Evolutionary conservation across 352 stramenopile genomes (phyloP), one percentile per base, ranked within the genome.

Genomic region (Thalassiosira hispida): DNA sequence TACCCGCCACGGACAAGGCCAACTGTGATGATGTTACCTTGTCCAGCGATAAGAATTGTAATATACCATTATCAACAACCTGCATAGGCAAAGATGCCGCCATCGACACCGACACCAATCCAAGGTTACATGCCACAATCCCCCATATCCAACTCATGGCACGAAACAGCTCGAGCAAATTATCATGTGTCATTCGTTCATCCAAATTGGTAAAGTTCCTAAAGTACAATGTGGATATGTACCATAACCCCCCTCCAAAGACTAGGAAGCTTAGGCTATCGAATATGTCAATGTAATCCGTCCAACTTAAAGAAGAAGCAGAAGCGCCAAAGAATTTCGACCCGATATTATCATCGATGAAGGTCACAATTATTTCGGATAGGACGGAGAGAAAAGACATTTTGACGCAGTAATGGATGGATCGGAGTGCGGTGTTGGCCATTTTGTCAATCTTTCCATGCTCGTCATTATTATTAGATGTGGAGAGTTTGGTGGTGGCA

Each of bases 181-280:
- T 62, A 23, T 71, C 62, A 16, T 71, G 9, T 8, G 2, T 11
- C 62, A 71, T 71, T 35, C 27, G 40, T 31, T 71, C 22, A 18
- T 61, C 12, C 8, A 8, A 8, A 25, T 2, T 35, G 14, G 11
- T 11, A 20, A 71, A 31, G 35, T 7, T 64, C 8, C 18, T 18
- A 5, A 44, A 40, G 22, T 71, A 71, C 20, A 71, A 29, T 5
- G 69, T 4, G 4, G 62, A 71, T 40, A 71, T 25, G 20, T 22
- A n/a, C 62, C 62, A 61, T 56, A 71, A 71, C 4, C 62, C 62
- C 7, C 29, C 23, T 22, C 62, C 62, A 56, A 71, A 71, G n/a
- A 71, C 4, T 2, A 71, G 40, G 2, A 71, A 20, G 42, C 59
- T 68, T 20, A 57, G 18, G n/a, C 42, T 61, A 35, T 71, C 40